Evolutionary conservation across 768 basidiomycete species (phyloP), one percentile per base, ranked within the genome.

Genomic region (Amanita exitialis): DNA sequence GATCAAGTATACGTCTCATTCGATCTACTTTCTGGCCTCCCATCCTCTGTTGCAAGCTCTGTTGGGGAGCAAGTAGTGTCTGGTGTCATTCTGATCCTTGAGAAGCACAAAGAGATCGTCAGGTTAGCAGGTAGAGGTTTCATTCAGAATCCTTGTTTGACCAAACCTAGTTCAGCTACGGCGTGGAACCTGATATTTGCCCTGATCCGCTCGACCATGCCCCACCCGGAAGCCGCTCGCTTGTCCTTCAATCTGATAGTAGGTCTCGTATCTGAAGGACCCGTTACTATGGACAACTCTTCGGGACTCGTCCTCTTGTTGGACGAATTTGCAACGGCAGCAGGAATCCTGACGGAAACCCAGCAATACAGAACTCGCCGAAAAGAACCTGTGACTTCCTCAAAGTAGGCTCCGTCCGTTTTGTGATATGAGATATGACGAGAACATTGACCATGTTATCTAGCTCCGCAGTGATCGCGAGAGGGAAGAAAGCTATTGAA

Each of bases 111-210:
- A 42, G 72, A 80, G 6, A 79, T 90, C 21, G 80, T 93, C 56
- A 76, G 77, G 89, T 84, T 52, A 21, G 55, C 51, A 20, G 16
- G 43, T 41, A 39, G 34, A 45, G 15, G 28, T 18, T 48, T 36
- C 43, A 21, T 18, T 51, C 47, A 27, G 23, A 23, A 28, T 35
- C 45, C 21, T 47, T 52, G 41, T 46, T 25, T 53, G 30, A 30
- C 44, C 20, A 30, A 21, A 55, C 50, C 0, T 49, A 91, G 84
- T 50, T 93, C 92, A 1, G 84, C 87, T 57, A 97, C 95, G 0
- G 95, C 98, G 63, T 99, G 95, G 95, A 92, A 90, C 54, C 71
- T 98, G 36, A 78, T 94, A 18, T 90, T 94, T 59, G 87, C 90
- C 1, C 72, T 97, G 25, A 76, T 98, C 56, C 81, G 90, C 44